A percentile compares a stretch with the other conserved stretches of the same genome.
phyloP scores from a whole-genome alignment of 495 filamentous ascomycete species.

The Bryoglossum gracile region DNA sequence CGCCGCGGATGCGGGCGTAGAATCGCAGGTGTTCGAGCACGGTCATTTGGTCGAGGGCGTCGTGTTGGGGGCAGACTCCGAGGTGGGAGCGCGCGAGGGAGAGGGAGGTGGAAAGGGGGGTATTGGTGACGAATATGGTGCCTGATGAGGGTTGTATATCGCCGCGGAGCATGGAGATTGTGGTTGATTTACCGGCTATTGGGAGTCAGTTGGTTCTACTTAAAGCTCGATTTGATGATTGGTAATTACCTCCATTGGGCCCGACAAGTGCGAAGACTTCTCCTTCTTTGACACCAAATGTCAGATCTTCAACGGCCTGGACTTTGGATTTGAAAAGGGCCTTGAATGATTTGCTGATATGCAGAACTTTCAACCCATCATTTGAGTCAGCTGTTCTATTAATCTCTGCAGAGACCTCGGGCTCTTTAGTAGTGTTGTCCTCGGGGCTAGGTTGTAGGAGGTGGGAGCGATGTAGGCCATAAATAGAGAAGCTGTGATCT shows the following conservation, averaged over 20 bases:
- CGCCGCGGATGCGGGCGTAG: conserved; percentile 63
- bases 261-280: conserved; percentile 74
- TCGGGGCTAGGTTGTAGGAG: conserved; percentile 27
- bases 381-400: not conserved
- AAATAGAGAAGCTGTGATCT: conserved; percentile 42
- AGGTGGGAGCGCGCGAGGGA: conserved; percentile 58
- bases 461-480: conserved; percentile 35
- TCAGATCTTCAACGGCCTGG: conserved; percentile 69
- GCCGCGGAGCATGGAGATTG: conserved; percentile 72
- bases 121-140: conserved; percentile 63
- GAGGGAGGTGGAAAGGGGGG: conserved; percentile 53
- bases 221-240: too few relatives aligned
- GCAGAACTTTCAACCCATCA: conserved; percentile 58
- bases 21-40: conserved; percentile 61
- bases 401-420: conserved; percentile 38
- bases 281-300: conserved; percentile 65
- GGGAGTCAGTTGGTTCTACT: too few relatives aligned
- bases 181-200: conserved; percentile 71
- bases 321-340: conserved; percentile 40
- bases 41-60: conserved; percentile 59
- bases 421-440: conserved; percentile 29
- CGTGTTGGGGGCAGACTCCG: conserved; percentile 71
- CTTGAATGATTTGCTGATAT: conserved; percentile 63
- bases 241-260: conserved; percentile 62
- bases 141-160: conserved; percentile 58